These are phyloP conservation scores for Spencermartinsiella ligniputridi DNA, from an alignment of 1,139 yeast genomes.

Conservation along the genomic window DNA sequence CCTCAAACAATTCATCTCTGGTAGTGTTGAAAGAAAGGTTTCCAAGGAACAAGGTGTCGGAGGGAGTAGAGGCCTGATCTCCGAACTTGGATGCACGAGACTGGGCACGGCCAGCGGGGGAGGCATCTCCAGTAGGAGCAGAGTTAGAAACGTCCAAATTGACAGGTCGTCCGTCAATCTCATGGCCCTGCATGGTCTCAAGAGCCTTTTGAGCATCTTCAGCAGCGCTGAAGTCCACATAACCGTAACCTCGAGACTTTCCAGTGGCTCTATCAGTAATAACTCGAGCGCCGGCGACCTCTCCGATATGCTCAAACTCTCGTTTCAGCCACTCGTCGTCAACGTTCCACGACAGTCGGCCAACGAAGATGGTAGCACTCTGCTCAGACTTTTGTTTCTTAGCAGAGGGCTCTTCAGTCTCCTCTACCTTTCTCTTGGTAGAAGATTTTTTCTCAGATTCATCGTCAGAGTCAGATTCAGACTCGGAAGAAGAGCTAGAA, in stretches of 20 bases:
- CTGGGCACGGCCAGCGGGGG: constrained; percentile 42
- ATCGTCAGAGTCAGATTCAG: constrained; percentile 16
- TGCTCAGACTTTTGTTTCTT: constrained; percentile 43
- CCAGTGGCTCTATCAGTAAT: constrained; percentile 90
- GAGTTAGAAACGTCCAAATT: constrained; percentile 89
- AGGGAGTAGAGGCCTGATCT: constrained; percentile 84
- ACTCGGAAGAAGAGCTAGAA: constrained; percentile 18
- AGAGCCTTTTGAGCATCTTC: constrained; percentile 86
- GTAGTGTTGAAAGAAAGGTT: constrained; percentile 87
- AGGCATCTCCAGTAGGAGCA: constrained; percentile 54
- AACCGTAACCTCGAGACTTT: constrained; percentile 96
- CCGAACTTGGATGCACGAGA: constrained; percentile 89
- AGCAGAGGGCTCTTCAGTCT: constrained; percentile 26
- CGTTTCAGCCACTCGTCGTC: constrained; percentile 90
- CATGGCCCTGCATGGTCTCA: constrained; percentile 80
- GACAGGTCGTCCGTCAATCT: constrained; percentile 94
- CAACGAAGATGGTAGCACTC: constrained; percentile 82
- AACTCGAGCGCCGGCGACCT: constrained; percentile 85
- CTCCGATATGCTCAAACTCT: constrained; percentile 80
- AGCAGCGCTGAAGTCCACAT: constrained; percentile 83
- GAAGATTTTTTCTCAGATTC: constrained; percentile 27
- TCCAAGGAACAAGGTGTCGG: constrained; percentile 94
- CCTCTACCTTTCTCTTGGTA: constrained; percentile 39
- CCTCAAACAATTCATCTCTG: constrained; percentile 68
- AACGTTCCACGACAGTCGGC: constrained; percentile 95